Evolutionary conservation across 768 basidiomycete genomes (phyloP).

Genomic region (Termitomyces heimii): DNA sequence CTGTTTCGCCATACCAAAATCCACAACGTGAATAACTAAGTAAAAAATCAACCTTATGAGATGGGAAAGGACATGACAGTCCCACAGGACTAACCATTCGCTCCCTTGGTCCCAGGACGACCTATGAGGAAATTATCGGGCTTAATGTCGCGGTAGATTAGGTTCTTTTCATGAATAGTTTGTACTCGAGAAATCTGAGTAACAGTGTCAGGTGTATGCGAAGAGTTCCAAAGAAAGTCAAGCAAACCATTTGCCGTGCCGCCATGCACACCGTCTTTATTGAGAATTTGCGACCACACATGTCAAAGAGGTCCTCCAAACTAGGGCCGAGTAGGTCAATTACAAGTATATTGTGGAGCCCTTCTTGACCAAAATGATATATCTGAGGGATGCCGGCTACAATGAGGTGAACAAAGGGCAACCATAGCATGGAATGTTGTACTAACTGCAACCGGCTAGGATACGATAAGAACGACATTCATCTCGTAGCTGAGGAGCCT

Average conservation of each 20-base stretch:
- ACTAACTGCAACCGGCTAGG: conserved; percentile 84
- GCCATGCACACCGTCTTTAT: conserved; percentile 99
- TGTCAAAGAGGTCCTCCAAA: conserved; percentile 97
- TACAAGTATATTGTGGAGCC: conserved; percentile 95
- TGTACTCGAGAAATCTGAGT: conserved; percentile 87
- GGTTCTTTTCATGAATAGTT: conserved; percentile 98
- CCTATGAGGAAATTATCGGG: conserved; percentile 99
- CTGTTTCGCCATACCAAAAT: conserved; percentile 99
- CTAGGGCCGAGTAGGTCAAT: conserved; percentile 97
- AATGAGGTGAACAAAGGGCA: conserved; percentile 14
- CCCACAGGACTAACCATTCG: conserved; percentile 54
- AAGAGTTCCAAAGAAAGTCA: conserved; percentile 1
- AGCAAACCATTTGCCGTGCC: conserved; percentile 90
- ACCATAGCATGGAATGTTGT: conserved; percentile 4
- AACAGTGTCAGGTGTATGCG: conserved; percentile 5
- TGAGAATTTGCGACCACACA: conserved; percentile 97
- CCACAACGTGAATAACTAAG: conserved; percentile 86
- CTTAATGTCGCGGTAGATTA: conserved; percentile 99
- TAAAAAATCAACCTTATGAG: conserved; percentile 5
- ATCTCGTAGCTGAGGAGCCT: conserved; percentile 96
- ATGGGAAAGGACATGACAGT: background rate
- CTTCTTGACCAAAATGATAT: conserved; percentile 99
- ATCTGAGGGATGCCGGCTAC: conserved; percentile 97
- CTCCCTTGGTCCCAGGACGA: conserved; percentile 83
- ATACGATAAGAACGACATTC: conserved; percentile 98